Evolutionary conservation across 306 rosid genomes (phyloP), one percentile per base, ranked within the genome.

Genomic region (Acacia crassicarpa): DNA sequence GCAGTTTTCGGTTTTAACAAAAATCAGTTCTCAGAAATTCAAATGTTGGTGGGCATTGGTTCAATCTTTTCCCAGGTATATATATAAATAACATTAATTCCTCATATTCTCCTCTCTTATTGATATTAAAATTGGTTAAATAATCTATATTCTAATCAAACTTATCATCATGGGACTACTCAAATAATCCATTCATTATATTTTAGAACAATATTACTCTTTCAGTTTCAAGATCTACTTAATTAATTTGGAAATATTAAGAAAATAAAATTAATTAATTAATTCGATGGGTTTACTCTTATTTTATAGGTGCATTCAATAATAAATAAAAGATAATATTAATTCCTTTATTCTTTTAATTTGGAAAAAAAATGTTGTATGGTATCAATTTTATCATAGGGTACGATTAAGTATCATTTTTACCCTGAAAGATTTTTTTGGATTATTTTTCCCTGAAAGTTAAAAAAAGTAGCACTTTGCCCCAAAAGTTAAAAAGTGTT

Each of bases 21-120:
- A 79, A 94, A 90, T 77, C 95, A 94, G 84, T 87, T 90, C 86
- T 86, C 97, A 19, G 94, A 94, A 86, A 88, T 94, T 75, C 78
- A 84, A 74, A 83, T 87, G 94, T 78, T 92, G 75, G 95, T 94
- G 14, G 97, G 92, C 59, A 63, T 92, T 20, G 97, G 98, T 76
- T 90, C 97, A 51, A 94, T 94, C 71, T 74, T 92, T 79, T 90
- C 95, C 81, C 98, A 92, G 95, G 98, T 92, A 86, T 65, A 51
- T 15, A 30, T 63, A 13, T 49, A 51, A 6, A 1, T 53, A 13
- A 12, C 19, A 48, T 48, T n/a, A n/a, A n/a, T 0, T 16, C 58
- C 22, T 0, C 19, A 5, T 6, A 51, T 16, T n/a, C 62, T 56
- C 27, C 14, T n/a, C 23, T 56, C n/a, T 56, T 8, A 8, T 56